Conservation (phyloP, 257 asterid genomes). For the Scutellaria galericulata region DNA sequence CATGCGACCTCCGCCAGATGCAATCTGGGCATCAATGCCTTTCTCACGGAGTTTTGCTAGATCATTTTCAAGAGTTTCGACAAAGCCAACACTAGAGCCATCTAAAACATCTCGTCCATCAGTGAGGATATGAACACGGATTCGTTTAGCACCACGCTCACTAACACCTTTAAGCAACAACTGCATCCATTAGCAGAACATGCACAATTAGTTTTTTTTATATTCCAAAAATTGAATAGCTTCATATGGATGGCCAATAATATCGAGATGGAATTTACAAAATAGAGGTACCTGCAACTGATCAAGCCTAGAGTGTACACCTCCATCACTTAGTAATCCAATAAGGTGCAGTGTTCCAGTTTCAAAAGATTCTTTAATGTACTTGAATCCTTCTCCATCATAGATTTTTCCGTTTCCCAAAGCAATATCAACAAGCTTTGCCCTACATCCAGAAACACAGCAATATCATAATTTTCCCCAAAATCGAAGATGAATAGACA, state of each 20-base stretch:
- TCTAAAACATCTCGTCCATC: slow-evolving; percentile 99
- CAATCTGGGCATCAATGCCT: slow-evolving; percentile 87
- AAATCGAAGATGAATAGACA: neutral
- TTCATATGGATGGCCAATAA: neutral
- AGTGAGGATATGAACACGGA: slow-evolving; percentile 85
- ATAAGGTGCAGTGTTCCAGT: slow-evolving; percentile 81
- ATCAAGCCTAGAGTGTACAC: slow-evolving; percentile 93
- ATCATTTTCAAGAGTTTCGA: slow-evolving; percentile 80
- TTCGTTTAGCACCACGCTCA: slow-evolving; percentile 84
- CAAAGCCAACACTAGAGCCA: slow-evolving; percentile 84
- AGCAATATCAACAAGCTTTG: slow-evolving; percentile 89
- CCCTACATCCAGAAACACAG: slow-evolving; percentile 46
- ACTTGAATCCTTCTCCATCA: slow-evolving; percentile 78
- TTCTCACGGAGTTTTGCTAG: slow-evolving; percentile 72
- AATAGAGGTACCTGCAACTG: slow-evolving; percentile 68
- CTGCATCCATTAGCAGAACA: slow-evolving; percentile 45
- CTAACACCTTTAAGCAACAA: slow-evolving; percentile 83
- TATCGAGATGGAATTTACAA: neutral
- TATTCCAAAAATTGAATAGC: slow-evolving; percentile 5
- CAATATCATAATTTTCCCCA: neutral
- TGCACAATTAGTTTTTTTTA: slow-evolving; percentile 13
- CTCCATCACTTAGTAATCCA: slow-evolving; percentile 90
- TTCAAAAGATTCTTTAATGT: slow-evolving; percentile 68
- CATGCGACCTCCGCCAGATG: slow-evolving; percentile 99
- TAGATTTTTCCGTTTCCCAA: slow-evolving; percentile 81